Percentiles rank a stretch among this genome's conserved stretches.
Evolutionary conservation across 345 rosid species (phyloP).

Genomic region (Syzygium grande): DNA sequence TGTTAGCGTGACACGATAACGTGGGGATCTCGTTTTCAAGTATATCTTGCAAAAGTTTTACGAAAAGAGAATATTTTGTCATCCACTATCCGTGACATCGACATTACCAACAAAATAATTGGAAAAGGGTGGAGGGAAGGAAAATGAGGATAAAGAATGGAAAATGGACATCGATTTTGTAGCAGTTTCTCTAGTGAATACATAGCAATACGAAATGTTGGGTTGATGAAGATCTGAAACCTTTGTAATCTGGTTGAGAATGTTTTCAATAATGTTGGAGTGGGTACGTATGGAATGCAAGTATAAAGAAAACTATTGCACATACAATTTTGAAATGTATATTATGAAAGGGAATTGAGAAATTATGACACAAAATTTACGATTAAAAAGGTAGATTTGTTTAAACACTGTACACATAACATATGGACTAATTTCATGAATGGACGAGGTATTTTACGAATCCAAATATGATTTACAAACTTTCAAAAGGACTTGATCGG

Average conservation of each 20-base stretch:
- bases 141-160: not conserved
- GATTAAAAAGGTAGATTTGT: not conserved
- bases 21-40: too few relatives aligned
- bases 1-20: too few relatives aligned
- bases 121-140: not conserved
- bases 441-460: not conserved
- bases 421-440: not conserved
- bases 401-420: rapidly evolving
- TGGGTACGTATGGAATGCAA: not conserved
- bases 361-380: not conserved
- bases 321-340: not conserved
- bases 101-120: not conserved
- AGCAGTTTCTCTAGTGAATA: not conserved
- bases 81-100: not conserved
- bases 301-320: not conserved
- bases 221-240: not conserved
- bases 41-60: too few relatives aligned
- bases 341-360: not conserved
- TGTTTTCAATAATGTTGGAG: not conserved
- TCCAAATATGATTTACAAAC: not conserved
- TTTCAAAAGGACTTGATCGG: not conserved
- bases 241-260: not conserved
- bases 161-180: not conserved
- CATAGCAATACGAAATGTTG: not conserved
- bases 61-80: too few relatives aligned